phyloP scores from a whole-genome alignment of 352 stramenopile genomes.

The Phytopythium vexans region DNA sequence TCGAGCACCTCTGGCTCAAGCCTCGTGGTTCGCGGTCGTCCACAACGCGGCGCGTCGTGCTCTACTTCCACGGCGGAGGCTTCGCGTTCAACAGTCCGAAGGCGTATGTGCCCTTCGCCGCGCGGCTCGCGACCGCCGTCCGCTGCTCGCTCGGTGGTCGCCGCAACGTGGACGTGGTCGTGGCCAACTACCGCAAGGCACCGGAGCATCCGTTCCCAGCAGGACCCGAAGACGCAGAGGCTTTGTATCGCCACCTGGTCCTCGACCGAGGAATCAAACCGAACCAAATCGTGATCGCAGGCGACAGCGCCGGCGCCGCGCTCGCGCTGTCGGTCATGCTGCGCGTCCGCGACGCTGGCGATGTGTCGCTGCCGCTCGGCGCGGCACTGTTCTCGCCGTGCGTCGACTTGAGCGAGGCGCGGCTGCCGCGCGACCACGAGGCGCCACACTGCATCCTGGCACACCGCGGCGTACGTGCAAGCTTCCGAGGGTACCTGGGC shows the following conservation, averaged over 20 bases:
- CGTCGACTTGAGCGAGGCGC: constrained; percentile 6
- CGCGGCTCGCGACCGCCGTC: constrained; percentile 9
- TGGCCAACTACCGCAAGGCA: constrained; percentile 30
- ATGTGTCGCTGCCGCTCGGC: constrained; percentile 9
- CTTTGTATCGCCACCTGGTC: constrained; percentile 21
- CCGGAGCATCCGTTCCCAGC: constrained; percentile 21
- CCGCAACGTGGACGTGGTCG: constrained; percentile 16
- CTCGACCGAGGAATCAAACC: constrained; percentile 9
- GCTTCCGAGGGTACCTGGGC: constrained; percentile 4
- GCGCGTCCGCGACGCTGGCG: constrained; percentile 10
- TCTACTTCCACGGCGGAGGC: constrained; percentile 39
- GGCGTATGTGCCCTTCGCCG: constrained; percentile 16
- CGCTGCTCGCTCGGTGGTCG: constrained; percentile 5
- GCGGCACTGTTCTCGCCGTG: constrained; percentile 13
- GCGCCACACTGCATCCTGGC: constrained; percentile 19
- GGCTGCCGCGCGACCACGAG: background rate
- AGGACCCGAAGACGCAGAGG: constrained; percentile 15
- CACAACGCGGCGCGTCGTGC: constrained; percentile 20
- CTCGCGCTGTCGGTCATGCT: constrained; percentile 24
- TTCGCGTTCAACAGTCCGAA: constrained; percentile 21
- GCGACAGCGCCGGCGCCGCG: constrained; percentile 22
- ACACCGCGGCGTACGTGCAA: background rate
- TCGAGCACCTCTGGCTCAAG: constrained; percentile 32
- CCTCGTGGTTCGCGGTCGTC: background rate
- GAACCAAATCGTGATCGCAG: constrained; percentile 20